Conservation (phyloP, 2,329 filamentous ascomycete genomes). For the Colletotrichum orchidophilum region DNA sequence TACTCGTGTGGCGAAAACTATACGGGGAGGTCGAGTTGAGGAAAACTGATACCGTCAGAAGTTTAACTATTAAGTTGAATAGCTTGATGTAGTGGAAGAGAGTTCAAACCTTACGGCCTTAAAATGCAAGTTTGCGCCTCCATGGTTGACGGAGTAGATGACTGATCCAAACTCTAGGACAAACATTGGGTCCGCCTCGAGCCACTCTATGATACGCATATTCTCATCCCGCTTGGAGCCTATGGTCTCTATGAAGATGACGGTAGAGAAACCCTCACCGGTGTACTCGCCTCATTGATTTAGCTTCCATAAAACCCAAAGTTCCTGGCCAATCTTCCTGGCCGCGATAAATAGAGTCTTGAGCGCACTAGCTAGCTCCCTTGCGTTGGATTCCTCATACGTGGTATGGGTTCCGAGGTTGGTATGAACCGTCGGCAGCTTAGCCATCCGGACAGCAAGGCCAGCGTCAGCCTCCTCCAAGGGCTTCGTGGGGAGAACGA, state of each 20-base stretch:
- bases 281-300: constrained; percentile 30
- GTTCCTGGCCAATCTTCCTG: neutral
- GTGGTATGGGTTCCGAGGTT: constrained; percentile 53
- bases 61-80: no score
- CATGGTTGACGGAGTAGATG: constrained; percentile 54
- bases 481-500: constrained; percentile 49
- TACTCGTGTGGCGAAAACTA: constrained; percentile 56
- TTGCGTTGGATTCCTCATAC: constrained; percentile 42
- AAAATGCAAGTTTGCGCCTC: constrained; percentile 55
- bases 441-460: constrained; percentile 52
- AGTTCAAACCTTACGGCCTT: constrained; percentile 48
- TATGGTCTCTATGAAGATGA: neutral
- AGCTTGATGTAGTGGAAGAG: neutral
- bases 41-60: constrained; percentile 53
- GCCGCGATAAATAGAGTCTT: constrained; percentile 42
- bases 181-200: constrained; percentile 47
- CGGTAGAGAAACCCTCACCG: neutral
- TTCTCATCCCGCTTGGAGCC: constrained; percentile 20
- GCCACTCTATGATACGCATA: constrained; percentile 51
- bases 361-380: constrained; percentile 50
- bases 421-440: constrained; percentile 54
- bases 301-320: constrained; percentile 49
- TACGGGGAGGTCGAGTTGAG: constrained; percentile 54
- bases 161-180: constrained; percentile 49
- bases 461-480: constrained; percentile 52